Evolutionary conservation across 129 eudicot species (phyloP), one percentile per base, ranked within the genome.

Genomic region (Solidago caesia): DNA sequence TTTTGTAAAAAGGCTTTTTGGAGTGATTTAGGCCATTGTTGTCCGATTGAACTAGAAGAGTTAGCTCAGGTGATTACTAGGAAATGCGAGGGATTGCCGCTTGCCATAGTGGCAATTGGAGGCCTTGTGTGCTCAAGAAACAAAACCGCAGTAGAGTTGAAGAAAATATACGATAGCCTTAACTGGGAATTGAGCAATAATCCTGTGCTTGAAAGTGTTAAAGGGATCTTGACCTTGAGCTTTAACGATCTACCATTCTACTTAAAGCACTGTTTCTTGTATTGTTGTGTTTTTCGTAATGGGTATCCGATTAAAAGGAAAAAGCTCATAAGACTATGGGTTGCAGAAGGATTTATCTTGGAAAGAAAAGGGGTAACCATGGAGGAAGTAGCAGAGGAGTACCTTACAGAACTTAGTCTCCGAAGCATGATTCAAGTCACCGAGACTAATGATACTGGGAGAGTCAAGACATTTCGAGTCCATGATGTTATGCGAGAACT

Each of bases 41-140:
- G 96, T 29, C 91, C 91, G 0, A 10, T 82, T 57, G 91, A 86
- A 65, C 81, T 89, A 60, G 66, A 86, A 71, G 77, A 76, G 69
- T 75, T 76, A 59, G 88, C 91, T 14, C 48, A 33, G 41, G 81
- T 21, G 11, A 84, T 89, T 42, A 53, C 87, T 77, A 86, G 61
- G 26, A 82, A 84, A 77, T 89, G 89, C 70, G 88, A 83, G 70
- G 90, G 90, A 62, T 63, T 88, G 76, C 88, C 94, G 27, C 85
- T 88, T 65, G 96, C 91, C 47, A 84, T 89, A 71, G 91, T 80
- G 75, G 87, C 91, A 74, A 82, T 89, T 56, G 96, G 87, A 42
- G 85, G 87, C 60, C 89, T 84, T 44, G 60, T 86, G 66, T 71
- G 85, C 68, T 85, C 86, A 6, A 82, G 74, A 82, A 79, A 82